Percentiles rank a stretch among this genome's conserved stretches.
Evolutionary conservation across 2,329 filamentous ascomycete species (phyloP).

Genomic region (Pleochaeta shiraiana): DNA sequence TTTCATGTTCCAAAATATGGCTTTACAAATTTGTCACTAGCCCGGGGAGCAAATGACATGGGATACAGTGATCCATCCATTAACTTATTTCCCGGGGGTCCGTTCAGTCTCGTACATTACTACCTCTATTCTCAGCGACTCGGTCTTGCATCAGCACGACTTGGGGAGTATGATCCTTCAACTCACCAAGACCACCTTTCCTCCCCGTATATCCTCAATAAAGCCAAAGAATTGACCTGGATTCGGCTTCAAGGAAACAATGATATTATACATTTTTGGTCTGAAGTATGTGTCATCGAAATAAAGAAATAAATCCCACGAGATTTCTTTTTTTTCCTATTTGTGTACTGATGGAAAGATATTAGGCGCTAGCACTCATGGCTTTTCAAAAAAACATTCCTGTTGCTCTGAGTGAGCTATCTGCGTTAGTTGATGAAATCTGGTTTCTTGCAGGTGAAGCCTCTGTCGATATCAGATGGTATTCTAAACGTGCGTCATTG

Average conservation of each 20-base stretch:
- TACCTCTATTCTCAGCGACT: slow-evolving; percentile 48
- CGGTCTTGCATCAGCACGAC: slow-evolving; percentile 10
- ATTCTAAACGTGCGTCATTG: slow-evolving; percentile 44
- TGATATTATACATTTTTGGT: slow-evolving; percentile 55
- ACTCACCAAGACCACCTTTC: not conserved
- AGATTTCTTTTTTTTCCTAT: not conserved
- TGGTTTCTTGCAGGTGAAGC: slow-evolving; percentile 68
- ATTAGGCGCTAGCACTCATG: slow-evolving; percentile 60
- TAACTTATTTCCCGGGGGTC: slow-evolving; percentile 57
- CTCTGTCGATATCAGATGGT: slow-evolving; percentile 74
- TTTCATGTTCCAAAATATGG: slow-evolving; percentile 58
- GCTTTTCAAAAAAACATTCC: slow-evolving; percentile 62
- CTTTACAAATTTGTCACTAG: slow-evolving; percentile 55
- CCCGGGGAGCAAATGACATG: slow-evolving; percentile 58
- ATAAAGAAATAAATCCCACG: too few relatives aligned
- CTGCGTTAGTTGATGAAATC: slow-evolving; percentile 74
- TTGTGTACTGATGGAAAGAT: not conserved
- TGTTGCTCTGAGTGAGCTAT: slow-evolving; percentile 55
- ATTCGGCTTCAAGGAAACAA: slow-evolving; percentile 55
- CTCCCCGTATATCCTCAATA: slow-evolving; percentile 30
- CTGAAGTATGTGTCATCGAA: slow-evolving; percentile 41
- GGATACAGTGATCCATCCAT: slow-evolving; percentile 75
- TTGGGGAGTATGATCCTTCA: too few relatives aligned
- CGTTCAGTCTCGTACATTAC: slow-evolving; percentile 63
- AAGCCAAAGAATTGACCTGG: slow-evolving; percentile 51